Evolutionary conservation across 345 rosid genomes (phyloP).

Genomic region (Noccaea caerulescens): DNA sequence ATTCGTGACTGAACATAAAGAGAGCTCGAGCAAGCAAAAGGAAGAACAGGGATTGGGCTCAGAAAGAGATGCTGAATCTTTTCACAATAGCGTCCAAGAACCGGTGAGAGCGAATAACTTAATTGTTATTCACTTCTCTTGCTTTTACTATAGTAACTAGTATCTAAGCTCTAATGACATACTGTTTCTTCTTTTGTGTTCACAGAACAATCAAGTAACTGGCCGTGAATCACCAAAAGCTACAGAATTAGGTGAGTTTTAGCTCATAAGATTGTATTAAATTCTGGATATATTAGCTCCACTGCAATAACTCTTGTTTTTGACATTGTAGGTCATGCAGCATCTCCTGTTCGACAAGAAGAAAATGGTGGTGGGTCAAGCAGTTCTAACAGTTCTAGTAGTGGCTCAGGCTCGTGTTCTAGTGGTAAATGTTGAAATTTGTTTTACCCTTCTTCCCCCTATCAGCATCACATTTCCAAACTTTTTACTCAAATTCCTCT

Average conservation of each 20-base stretch:
- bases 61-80: slow-evolving; percentile 49
- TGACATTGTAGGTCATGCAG: slow-evolving; percentile 20
- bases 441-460: not conserved
- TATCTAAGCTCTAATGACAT: slow-evolving; percentile 9
- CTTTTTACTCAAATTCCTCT: slow-evolving; percentile 15
- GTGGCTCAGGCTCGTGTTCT: slow-evolving; percentile 47
- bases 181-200: slow-evolving; percentile 11
- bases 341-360: slow-evolving; percentile 32
- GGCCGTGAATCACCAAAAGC: slow-evolving; percentile 26
- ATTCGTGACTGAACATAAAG: slow-evolving; percentile 57
- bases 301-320: slow-evolving; percentile 31
- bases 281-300: slow-evolving; percentile 11
- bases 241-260: slow-evolving; percentile 38
- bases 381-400: slow-evolving; percentile 48
- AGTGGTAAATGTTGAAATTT: slow-evolving; percentile 41
- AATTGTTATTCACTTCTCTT: slow-evolving; percentile 18
- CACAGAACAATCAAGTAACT: slow-evolving; percentile 38
- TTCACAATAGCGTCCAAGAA: slow-evolving; percentile 45
- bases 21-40: slow-evolving; percentile 50
- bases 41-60: slow-evolving; percentile 46
- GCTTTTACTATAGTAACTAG: slow-evolving; percentile 4
- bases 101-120: slow-evolving; percentile 49
- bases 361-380: slow-evolving; percentile 41
- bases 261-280: slow-evolving; percentile 14
- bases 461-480: slow-evolving; percentile 8